Conservation (phyloP, 108 stramenopile species). For the Conticribra weissflogii region DNA sequence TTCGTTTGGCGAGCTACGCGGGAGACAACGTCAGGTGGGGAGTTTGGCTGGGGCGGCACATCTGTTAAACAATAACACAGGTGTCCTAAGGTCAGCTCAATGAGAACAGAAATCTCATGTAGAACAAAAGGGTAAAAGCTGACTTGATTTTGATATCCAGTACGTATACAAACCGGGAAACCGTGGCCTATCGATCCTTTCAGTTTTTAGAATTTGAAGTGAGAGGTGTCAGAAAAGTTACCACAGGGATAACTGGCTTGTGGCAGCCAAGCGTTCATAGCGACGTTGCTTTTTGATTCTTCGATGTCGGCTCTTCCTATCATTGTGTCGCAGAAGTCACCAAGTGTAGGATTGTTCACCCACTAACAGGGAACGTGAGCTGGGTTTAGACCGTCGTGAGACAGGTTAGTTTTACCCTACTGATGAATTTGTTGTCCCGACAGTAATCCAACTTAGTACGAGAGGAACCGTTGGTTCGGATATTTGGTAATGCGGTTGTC, state of each 20-base stretch:
- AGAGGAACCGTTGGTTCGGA: conserved; percentile 98
- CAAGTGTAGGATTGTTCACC: conserved; percentile 98
- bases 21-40: conserved; percentile 94
- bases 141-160: conserved; percentile 97
- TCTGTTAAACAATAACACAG: conserved; percentile 93
- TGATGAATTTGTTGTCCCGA: conserved; percentile 74
- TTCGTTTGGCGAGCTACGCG: conserved; percentile 75
- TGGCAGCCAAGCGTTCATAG: conserved; percentile 91
- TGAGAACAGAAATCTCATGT: conserved; percentile 96
- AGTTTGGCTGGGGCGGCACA: conserved; percentile 96
- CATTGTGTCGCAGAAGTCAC: conserved; percentile 96
- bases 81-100: conserved; percentile 97
- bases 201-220: conserved; percentile 93
- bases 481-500: conserved; percentile 94
- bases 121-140: conserved; percentile 95
- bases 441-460: conserved; percentile 98
- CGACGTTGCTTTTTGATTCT: conserved; percentile 94
- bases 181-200: conserved; percentile 98
- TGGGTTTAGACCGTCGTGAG: conserved; percentile 99
- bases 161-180: conserved; percentile 96
- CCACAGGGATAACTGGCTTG: conserved; percentile 99
- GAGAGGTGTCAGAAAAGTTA: conserved; percentile 99
- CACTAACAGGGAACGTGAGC: conserved; percentile 96
- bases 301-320: conserved; percentile 96
- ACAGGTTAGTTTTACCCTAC: conserved; percentile 52